Base-by-base conservation (phyloP, 805 yeast genomes). In the Tetrapisispora taiwanensis region DNA sequence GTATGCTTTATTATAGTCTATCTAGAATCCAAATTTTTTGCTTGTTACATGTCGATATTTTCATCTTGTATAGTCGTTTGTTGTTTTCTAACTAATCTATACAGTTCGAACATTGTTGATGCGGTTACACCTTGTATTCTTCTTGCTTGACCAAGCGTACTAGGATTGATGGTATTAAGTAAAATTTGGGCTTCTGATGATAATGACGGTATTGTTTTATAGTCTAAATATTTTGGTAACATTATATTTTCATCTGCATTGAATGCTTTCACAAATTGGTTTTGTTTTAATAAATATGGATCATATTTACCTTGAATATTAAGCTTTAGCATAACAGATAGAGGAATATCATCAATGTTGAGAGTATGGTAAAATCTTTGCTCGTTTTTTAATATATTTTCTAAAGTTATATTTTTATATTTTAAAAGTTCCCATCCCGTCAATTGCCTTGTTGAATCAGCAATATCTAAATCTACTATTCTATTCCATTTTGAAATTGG, bases 41-140 rank as follows among this genome's bases (percentile, higher is more conserved):
- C n/a, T n/a, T 31, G 10, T 31, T 8, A n/a, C 4, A 5, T 13
- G 26, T 15, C 17, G 5, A 12, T 27, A 17, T 37, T 18, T 3
- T 37, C 26, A 13, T 36, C 6, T 9, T 36, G n/a, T 19, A 36
- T 24, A 8, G 7, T n/a, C 3, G 4, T 7, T 36, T 36, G 39
- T 7, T 36, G 30, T 15, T 24, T 36, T 14, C 33, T 15, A 14
- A 36, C 70, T 44, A 82, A 59, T 48, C 79, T 70, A 57, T 80
- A 84, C 39, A 89, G 69, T 57, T 85, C 94, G 50, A 87, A 83
- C 15, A 86, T 69, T 0, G 96, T 92, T 0, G 96, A 90, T 0
- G 97, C 95, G 0, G 97, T 90, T 2, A 92, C 79, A 0, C 98
- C 97, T 56, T 92, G 95, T 12, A 90, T 83, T 52, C 97, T 72